phyloP scores from a whole-genome alignment of 164 flowering plant species.

The Piper betle region DNA sequence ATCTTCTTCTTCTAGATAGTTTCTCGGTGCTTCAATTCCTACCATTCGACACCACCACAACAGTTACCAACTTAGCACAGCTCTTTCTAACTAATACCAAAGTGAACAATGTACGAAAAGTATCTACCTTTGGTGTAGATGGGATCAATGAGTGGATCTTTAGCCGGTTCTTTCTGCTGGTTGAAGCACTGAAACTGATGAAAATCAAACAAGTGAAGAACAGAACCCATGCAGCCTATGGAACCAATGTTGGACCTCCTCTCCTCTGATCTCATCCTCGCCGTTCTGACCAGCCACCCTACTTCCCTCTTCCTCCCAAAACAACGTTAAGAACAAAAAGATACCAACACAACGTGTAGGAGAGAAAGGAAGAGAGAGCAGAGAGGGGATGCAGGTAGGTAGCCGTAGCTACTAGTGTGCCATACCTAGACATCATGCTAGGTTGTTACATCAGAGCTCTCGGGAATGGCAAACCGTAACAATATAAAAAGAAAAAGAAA shows the following conservation, averaged over 20 bases:
- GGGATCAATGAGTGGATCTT: not conserved
- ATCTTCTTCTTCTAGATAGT: constrained; percentile 58
- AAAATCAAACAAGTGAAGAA: constrained; percentile 7
- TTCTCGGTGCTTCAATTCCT: constrained; percentile 81
- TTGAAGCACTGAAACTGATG: constrained; percentile 2
- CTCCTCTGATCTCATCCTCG: constrained; percentile 1
- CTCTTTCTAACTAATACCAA: too few species aligned
- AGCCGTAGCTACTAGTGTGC: too few species aligned
- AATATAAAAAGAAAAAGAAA: too few species aligned
- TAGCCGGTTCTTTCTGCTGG: not conserved
- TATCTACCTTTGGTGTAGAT: not conserved
- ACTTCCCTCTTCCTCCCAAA: not conserved
- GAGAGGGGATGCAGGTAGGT: too few species aligned
- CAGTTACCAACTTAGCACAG: too few species aligned
- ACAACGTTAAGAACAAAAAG: too few species aligned
- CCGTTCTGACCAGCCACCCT: not conserved
- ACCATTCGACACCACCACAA: constrained; percentile 4
- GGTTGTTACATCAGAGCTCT: too few species aligned
- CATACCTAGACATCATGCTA: too few species aligned
- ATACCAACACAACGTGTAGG: not conserved
- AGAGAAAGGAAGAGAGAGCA: not conserved
- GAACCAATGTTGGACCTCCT: not conserved
- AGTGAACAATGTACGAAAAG: too few species aligned
- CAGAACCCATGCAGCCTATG: constrained; percentile 4
- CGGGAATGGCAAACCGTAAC: too few species aligned